These are phyloP conservation scores for Trypanosoma conorhini DNA, from an alignment of 208 protist genomes.

Conservation along the genomic window DNA sequence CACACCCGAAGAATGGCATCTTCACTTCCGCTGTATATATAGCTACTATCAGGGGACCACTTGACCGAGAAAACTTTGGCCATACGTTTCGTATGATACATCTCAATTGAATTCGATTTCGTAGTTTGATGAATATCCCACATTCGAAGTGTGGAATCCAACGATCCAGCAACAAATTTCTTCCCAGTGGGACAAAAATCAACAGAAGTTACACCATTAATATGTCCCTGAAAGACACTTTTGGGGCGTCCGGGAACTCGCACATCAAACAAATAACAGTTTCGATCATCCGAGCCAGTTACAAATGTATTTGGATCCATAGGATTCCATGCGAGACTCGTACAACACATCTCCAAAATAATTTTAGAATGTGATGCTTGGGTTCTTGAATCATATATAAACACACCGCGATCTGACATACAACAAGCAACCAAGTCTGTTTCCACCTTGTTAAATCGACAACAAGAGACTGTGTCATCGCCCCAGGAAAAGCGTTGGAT, in stretches of 20 bases:
- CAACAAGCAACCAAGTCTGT: constrained; percentile 89
- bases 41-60: constrained; percentile 94
- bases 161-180: constrained; percentile 95
- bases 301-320: constrained; percentile 98
- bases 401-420: constrained; percentile 93
- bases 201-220: constrained; percentile 93
- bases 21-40: constrained; percentile 96
- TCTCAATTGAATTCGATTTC: constrained; percentile 92
- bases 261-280: constrained; percentile 98
- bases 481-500: constrained; percentile 95
- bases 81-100: constrained; percentile 99
- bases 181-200: constrained; percentile 97
- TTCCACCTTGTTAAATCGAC: constrained; percentile 96
- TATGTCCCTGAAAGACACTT: constrained; percentile 96
- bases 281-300: constrained; percentile 96
- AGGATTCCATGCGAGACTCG: constrained; percentile 96
- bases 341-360: constrained; percentile 93
- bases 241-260: constrained; percentile 91
- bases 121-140: constrained; percentile 88
- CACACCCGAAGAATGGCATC: constrained; percentile 97
- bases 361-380: constrained; percentile 93
- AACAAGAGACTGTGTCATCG: constrained; percentile 87
- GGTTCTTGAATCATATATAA: constrained; percentile 95
- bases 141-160: constrained; percentile 96
- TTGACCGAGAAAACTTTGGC: constrained; percentile 93